These are phyloP conservation scores for Tetrapisispora phaffii DNA, from an alignment of 805 yeast species.

Conservation along the genomic window DNA sequence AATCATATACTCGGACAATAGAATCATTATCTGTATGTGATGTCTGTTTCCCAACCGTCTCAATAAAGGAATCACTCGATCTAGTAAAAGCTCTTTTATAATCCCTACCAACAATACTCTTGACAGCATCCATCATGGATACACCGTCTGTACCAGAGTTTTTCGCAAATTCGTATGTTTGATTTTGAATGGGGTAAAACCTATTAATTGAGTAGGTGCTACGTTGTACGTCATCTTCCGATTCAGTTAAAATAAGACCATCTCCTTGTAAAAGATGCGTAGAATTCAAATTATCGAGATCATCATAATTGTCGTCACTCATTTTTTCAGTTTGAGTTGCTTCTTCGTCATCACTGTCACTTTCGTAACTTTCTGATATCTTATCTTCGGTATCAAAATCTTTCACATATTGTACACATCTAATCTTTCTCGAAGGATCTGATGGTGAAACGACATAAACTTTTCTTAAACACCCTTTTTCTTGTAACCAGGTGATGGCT, in stretches of 20 bases:
- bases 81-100: conserved; percentile 45
- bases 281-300: conserved; percentile 21
- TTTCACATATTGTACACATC: conserved; percentile 35
- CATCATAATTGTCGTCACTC: conserved; percentile 21
- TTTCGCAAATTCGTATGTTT: conserved; percentile 43
- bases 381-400: conserved; percentile 32
- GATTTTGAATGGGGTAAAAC: conserved; percentile 56
- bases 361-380: conserved; percentile 16
- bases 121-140: conserved; percentile 46
- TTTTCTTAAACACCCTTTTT: conserved; percentile 38
- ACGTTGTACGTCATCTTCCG: conserved; percentile 2
- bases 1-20: conserved; percentile 56
- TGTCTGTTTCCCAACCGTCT: conserved; percentile 29
- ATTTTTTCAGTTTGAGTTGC: conserved; percentile 23
- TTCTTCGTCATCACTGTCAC: conserved; percentile 25
- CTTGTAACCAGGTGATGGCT: conserved; percentile 37
- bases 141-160: conserved; percentile 41
- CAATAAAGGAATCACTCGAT: conserved; percentile 40
- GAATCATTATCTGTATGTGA: conserved; percentile 25
- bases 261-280: conserved; percentile 21
- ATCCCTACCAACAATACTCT: conserved; percentile 42
- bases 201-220: conserved; percentile 33
- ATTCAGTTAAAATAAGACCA: conserved; percentile 19
- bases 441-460: conserved; percentile 42
- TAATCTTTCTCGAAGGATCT: conserved; percentile 38